Conservation (phyloP, 768 basidiomycete species). For the Lactifluus subvellereus region DNA sequence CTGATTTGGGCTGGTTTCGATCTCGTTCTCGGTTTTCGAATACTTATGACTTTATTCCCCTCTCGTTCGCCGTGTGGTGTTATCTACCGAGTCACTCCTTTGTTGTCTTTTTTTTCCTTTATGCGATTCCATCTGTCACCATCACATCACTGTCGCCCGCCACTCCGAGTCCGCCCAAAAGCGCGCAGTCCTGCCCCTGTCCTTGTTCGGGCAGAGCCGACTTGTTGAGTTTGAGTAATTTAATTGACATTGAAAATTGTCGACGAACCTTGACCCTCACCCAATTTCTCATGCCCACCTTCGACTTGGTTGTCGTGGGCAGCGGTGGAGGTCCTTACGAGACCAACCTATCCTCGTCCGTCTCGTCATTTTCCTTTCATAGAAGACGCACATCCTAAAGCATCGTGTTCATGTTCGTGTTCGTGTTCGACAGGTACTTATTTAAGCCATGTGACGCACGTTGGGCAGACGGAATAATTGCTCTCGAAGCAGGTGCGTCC, state of each 20-base stretch:
- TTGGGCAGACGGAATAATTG: conserved; percentile 81
- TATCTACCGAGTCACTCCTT: conserved; percentile 9
- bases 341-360: conserved; percentile 81
- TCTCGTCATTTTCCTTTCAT: conserved; percentile 24
- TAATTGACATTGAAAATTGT: conserved; percentile 6
- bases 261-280: background rate
- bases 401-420: too few relatives aligned
- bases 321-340: conserved; percentile 82
- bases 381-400: background rate
- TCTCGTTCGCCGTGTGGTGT: background rate
- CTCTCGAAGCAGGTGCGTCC: conserved; percentile 78
- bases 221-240: background rate
- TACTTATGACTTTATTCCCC: conserved; percentile 6
- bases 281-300: conserved; percentile 38
- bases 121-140: background rate
- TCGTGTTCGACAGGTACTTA: conserved; percentile 58
- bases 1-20: conserved; percentile 12
- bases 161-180: too few relatives aligned
- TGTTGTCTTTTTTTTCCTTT: conserved; percentile 1
- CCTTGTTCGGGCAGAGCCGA: conserved; percentile 15
- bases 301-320: conserved; percentile 75
- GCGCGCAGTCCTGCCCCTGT: conserved; percentile 1
- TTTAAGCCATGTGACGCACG: conserved; percentile 58
- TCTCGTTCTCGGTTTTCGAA: background rate
- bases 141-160: too few relatives aligned